Conservation (phyloP, 345 rosid species). For the Aquilaria sinensis region DNA sequence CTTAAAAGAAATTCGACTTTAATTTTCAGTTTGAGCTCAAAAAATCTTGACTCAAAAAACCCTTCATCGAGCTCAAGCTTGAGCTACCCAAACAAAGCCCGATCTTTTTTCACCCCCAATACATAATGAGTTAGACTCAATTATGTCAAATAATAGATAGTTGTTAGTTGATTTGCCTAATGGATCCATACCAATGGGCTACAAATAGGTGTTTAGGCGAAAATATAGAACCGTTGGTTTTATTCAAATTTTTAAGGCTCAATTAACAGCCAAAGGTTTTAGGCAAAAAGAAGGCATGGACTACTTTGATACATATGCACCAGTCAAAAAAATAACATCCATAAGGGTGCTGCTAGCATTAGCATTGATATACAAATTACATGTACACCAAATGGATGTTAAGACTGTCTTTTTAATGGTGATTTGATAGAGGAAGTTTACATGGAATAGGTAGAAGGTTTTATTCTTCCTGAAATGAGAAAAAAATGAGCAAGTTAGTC, state of each 20-base stretch:
- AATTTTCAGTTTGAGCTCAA: too few species aligned
- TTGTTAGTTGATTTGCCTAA: not conserved
- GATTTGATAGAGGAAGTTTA: too few species aligned
- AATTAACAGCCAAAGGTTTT: not conserved
- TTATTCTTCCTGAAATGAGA: too few species aligned
- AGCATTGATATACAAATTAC: not conserved
- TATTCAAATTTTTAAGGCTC: not conserved
- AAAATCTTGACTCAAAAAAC: too few species aligned
- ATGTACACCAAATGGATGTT: not conserved
- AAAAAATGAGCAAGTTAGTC: too few species aligned
- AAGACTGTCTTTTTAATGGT: too few species aligned
- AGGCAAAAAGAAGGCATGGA: not conserved
- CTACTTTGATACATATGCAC: not conserved
- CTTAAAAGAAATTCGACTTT: too few species aligned
- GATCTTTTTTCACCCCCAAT: too few species aligned
- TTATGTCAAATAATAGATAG: not conserved
- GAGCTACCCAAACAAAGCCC: too few species aligned
- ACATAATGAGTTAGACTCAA: not conserved
- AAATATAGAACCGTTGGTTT: not conserved
- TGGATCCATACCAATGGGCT: not conserved
- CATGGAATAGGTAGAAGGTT: too few species aligned
- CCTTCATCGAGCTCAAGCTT: too few species aligned
- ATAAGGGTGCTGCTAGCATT: not conserved
- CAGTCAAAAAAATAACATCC: not conserved
- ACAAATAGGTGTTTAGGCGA: not conserved